Base-by-base conservation (phyloP, 2,329 filamentous ascomycete genomes). In the Fusarium penzigii region DNA sequence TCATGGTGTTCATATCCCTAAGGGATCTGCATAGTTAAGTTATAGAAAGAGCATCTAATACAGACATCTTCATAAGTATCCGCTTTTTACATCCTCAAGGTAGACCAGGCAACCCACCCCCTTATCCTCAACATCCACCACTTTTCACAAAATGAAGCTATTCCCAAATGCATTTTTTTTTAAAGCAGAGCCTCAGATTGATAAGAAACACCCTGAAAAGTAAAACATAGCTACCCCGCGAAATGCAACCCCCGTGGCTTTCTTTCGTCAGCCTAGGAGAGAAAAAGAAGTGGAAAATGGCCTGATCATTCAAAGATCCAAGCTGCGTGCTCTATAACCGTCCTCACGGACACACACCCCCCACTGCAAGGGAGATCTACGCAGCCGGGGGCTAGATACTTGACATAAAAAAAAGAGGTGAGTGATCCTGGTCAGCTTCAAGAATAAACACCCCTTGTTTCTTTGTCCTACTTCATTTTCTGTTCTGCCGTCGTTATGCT, bases 1-100 rank as follows among this genome's bases (percentile, higher is more conserved):
- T 57, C 87, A 90, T 67, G 87, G 87, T 0, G 64, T 76, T 13
- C 82, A 85, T 53, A 55, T 70, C 2, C 58, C 67, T 10, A 16
- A 43, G 13, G 40, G 17, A 40, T 16, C 39, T 40, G 16, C 10
- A 40, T 16, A 9, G 16, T 14, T 9, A 40, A 38, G 43, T 14
- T 36, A 11, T 25, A 5, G 20, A 25, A 25, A 25, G 20, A 25
- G 20, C 20, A 25, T 5, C 7, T 25, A 4, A 25, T 25, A 4
- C 7, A 25, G 20, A 25, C 20, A 7, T 7, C 7, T 25, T 25
- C 4, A 25, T 25, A 25, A 25, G 7, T 25, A 7, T 7, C 20
- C 20, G 5, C 4, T 25, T 5, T 25, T 7, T 25, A 25, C 4
- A 25, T 25, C 20, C 7, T 25, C 7, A 5, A 25, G n/a, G n/a